phyloP scores from a whole-genome alignment of 2,329 filamentous ascomycete genomes.

The Rutstroemia sp. region DNA sequence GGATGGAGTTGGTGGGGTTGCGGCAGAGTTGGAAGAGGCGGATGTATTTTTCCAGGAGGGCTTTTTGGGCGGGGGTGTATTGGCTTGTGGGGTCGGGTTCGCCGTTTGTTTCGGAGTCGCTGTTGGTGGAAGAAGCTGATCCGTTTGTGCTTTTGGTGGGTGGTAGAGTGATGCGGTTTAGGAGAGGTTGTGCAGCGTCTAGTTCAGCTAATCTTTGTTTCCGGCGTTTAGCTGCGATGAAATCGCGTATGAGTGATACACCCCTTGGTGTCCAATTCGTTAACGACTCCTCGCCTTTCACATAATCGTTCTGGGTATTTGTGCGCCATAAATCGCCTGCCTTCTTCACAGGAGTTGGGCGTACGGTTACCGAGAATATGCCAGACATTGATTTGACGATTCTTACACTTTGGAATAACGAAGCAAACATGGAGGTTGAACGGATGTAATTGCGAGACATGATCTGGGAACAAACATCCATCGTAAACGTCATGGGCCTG shows the following conservation, averaged over 20 bases:
- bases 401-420: slow-evolving; percentile 76
- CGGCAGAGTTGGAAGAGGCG: slow-evolving; percentile 28
- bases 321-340: slow-evolving; percentile 93
- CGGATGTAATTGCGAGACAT: slow-evolving; percentile 77
- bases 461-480: slow-evolving; percentile 77
- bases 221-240: slow-evolving; percentile 66
- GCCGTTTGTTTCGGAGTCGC: slow-evolving; percentile 25
- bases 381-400: slow-evolving; percentile 81
- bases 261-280: slow-evolving; percentile 81
- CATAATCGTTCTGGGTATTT: slow-evolving; percentile 90
- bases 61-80: background rate
- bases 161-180: slow-evolving; percentile 46
- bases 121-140: background rate
- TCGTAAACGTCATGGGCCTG: slow-evolving; percentile 80
- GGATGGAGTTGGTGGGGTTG: slow-evolving; percentile 37
- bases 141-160: slow-evolving; percentile 9
- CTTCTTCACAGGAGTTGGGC: slow-evolving; percentile 82
- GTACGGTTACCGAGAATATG: slow-evolving; percentile 80
- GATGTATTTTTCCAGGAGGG: slow-evolving; percentile 35
- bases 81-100: slow-evolving; percentile 17
- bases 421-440: slow-evolving; percentile 78
- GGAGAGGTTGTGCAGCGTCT: slow-evolving; percentile 61
- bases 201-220: slow-evolving; percentile 71
- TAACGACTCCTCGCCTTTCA: slow-evolving; percentile 89
- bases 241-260: slow-evolving; percentile 86